phyloP scores from a whole-genome alignment of 805 yeast species.

The Jamesozyma gamospora region DNA sequence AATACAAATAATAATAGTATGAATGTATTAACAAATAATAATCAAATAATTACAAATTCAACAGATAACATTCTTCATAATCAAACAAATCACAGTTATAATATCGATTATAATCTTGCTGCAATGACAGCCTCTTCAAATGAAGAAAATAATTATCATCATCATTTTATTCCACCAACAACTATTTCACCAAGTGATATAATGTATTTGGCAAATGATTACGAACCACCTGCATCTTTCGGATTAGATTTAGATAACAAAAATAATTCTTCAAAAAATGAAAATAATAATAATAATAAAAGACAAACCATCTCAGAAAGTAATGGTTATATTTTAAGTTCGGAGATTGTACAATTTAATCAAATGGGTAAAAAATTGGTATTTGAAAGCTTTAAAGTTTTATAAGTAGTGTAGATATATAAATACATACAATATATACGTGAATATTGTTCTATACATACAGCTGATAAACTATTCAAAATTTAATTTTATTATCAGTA shows the following conservation, averaged over 20 bases:
- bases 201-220: neutral
- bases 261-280: neutral
- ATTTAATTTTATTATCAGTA: too few species aligned
- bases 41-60: neutral
- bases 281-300: neutral
- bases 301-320: neutral
- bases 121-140: neutral
- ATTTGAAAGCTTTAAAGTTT: slow-evolving; percentile 10
- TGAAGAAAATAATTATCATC: neutral
- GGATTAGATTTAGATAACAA: neutral
- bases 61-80: neutral
- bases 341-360: slow-evolving; percentile 19
- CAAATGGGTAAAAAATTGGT: slow-evolving; percentile 13
- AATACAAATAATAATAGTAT: neutral
- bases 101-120: neutral
- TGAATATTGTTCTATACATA: neutral
- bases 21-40: neutral
- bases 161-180: slow-evolving; percentile 1
- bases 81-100: neutral
- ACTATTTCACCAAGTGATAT: neutral
- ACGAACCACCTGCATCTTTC: too few species aligned
- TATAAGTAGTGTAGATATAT: slow-evolving; percentile 1
- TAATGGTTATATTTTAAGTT: slow-evolving; percentile 12
- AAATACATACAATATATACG: neutral
- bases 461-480: too few species aligned